A percentile compares a stretch with the other conserved stretches of the same genome.
These are phyloP conservation scores for Colletotrichum theobromicola DNA, from an alignment of 2,329 filamentous ascomycete species.

Conservation along the genomic window DNA sequence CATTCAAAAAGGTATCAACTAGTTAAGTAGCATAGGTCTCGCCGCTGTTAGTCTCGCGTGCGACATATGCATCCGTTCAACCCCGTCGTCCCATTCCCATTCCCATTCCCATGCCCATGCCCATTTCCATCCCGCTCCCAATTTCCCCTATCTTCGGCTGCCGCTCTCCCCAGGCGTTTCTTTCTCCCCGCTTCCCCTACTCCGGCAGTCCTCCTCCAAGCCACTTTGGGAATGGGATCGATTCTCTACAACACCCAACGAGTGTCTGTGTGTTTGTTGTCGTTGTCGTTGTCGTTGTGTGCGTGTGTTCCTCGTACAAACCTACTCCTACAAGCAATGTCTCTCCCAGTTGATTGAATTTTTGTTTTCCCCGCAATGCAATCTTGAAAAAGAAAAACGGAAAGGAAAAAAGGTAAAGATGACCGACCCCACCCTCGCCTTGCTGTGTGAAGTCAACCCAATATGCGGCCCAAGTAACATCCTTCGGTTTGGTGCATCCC, in stretches of 20 bases:
- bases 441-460: conserved; percentile 2
- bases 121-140: not conserved
- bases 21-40: not conserved
- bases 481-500: conserved; percentile 7
- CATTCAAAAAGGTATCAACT: conserved; percentile 9
- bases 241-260: not conserved
- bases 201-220: not conserved
- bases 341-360: not conserved
- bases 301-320: not conserved
- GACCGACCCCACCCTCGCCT: conserved; percentile 11
- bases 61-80: conserved; percentile 1
- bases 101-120: not conserved
- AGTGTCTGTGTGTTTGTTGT: not conserved
- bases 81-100: not conserved
- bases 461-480: conserved; percentile 15
- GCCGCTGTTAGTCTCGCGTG: not conserved
- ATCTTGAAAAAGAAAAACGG: not conserved
- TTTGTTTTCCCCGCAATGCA: conserved; percentile 15
- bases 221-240: not conserved
- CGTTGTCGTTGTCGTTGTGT: not conserved
- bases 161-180: not conserved
- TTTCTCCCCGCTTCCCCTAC: not conserved
- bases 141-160: not conserved
- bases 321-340: conserved; percentile 12
- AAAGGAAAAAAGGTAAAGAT: not conserved